These are phyloP conservation scores for Cymbidium sinense DNA, from an alignment of 106 monocot species.

Conservation along the genomic window DNA sequence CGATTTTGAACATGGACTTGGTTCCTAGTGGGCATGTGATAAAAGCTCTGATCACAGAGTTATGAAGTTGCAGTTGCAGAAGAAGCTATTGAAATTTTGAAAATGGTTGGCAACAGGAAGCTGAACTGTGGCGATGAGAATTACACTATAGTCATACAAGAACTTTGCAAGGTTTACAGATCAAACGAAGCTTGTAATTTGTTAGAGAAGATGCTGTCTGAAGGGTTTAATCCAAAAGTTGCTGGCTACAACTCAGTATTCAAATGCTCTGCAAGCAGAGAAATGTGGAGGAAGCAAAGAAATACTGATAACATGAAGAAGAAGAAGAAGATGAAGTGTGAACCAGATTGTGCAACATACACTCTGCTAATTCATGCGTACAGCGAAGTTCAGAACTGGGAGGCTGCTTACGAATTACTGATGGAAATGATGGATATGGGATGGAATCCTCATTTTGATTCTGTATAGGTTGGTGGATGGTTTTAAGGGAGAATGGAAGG, in stretches of 20 bases:
- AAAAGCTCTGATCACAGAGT: conserved; percentile 22
- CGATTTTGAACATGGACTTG: conserved; percentile 19
- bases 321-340: conserved; percentile 21
- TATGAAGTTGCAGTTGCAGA: conserved; percentile 19
- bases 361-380: conserved; percentile 30
- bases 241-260: conserved; percentile 25
- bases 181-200: conserved; percentile 22
- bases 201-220: conserved; percentile 20
- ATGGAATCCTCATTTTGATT: conserved; percentile 21
- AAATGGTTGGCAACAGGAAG: conserved; percentile 15
- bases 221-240: conserved; percentile 26
- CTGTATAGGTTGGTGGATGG: conserved; percentile 20
- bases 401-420: conserved; percentile 23
- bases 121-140: conserved; percentile 16
- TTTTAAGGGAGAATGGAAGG: conserved; percentile 13
- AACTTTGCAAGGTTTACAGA: conserved; percentile 18
- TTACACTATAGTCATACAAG: conserved; percentile 18
- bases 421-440: conserved; percentile 47
- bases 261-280: conserved; percentile 21
- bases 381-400: conserved; percentile 16
- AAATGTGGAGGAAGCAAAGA: conserved; percentile 21
- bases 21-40: conserved; percentile 28
- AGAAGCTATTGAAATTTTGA: conserved; percentile 26
- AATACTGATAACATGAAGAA: conserved; percentile 26
- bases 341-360: conserved; percentile 29